Evolutionary conservation across 1,284 basidiomycete genomes (phyloP), one percentile per base, ranked within the genome.

Genomic region (Boletus semigastroideus): DNA sequence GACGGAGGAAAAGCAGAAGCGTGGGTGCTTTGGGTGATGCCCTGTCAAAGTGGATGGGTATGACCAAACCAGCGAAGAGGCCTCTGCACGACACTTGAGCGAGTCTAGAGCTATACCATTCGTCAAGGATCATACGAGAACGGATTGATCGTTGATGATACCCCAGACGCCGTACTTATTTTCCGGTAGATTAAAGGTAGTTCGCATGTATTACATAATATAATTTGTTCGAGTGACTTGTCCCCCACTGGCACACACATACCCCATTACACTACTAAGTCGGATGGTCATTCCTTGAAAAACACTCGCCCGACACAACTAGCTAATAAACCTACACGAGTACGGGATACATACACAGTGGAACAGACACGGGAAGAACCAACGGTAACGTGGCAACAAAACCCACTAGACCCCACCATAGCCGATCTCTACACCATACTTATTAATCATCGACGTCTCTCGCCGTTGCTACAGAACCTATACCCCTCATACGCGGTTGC

Each of bases 211-310:
- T 66, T 66, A 66, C 48, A 11, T 64, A 67, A 67, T 56, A 37
- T 41, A 41, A n/a, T n/a, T n/a, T 0, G 7, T 43, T 16, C 10
- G 16, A 37, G 36, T 19, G 11, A 51, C 56, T 43, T 6, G 39
- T 41, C 31, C 11, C 5, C 31, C 14, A 41, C 51, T n/a, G 45
- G 44, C 41, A 50, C 25, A 1, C 47, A 61, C 59, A 38, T 44
- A 37, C n/a, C n/a, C n/a, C n/a, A n/a, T n/a, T n/a, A n/a, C 41
- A 36, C 49, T 38, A 62, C 49, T 10, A 37, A 53, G 44, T 54
- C 54, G 65, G 53, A 64, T 64, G 61, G 65, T 64, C 63, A 59
- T 57, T 67, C 58, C 60, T 62, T 65, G 56, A 65, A 63, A 45
- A 44, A 33, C 8, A 48, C 48, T n/a, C 42, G 33, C 38, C 5